Conservation (phyloP, 805 yeast species). For the Starmerella sp. region DNA sequence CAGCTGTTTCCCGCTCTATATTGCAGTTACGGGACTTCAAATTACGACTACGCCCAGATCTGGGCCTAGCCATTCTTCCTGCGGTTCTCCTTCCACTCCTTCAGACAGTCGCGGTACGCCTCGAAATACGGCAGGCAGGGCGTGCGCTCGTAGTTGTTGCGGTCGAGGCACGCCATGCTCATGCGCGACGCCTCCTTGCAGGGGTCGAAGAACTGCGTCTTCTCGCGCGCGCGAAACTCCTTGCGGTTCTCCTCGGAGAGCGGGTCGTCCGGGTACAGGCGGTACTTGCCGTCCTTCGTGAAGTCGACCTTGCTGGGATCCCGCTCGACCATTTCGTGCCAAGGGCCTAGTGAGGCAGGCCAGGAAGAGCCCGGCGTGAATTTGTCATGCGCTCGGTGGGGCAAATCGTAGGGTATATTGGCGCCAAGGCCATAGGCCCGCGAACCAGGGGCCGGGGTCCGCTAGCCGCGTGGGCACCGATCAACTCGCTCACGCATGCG, state of each 20-base stretch:
- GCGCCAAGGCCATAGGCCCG: too few relatives aligned
- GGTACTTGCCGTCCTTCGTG: slow-evolving; percentile 47
- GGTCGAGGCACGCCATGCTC: slow-evolving; percentile 72
- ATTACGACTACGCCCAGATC: too few relatives aligned
- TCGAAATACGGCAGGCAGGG: slow-evolving; percentile 73
- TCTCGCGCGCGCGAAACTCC: slow-evolving; percentile 60
- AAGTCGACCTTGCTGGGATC: slow-evolving; percentile 42
- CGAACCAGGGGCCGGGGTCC: too few relatives aligned
- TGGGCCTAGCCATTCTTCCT: slow-evolving; percentile 14
- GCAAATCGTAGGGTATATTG: too few relatives aligned
- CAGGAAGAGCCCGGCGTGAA: too few relatives aligned
- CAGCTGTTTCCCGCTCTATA: neutral
- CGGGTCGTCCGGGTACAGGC: slow-evolving; percentile 83
- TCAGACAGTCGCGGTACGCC: slow-evolving; percentile 86
- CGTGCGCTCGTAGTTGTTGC: slow-evolving; percentile 59
- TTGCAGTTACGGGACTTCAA: too few relatives aligned
- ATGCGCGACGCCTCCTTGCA: slow-evolving; percentile 82
- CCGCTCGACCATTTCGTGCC: slow-evolving; percentile 20
- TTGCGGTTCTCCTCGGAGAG: slow-evolving; percentile 56
- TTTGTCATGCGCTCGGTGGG: too few relatives aligned
- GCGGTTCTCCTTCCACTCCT: slow-evolving; percentile 42
- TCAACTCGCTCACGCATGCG: neutral
- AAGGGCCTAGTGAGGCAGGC: neutral
- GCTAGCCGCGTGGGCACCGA: too few relatives aligned
- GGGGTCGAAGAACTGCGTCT: slow-evolving; percentile 83